Evolutionary conservation across 495 filamentous ascomycete genomes (phyloP), one percentile per base, ranked within the genome.

Genomic region (Penicillium ochrochloron): DNA sequence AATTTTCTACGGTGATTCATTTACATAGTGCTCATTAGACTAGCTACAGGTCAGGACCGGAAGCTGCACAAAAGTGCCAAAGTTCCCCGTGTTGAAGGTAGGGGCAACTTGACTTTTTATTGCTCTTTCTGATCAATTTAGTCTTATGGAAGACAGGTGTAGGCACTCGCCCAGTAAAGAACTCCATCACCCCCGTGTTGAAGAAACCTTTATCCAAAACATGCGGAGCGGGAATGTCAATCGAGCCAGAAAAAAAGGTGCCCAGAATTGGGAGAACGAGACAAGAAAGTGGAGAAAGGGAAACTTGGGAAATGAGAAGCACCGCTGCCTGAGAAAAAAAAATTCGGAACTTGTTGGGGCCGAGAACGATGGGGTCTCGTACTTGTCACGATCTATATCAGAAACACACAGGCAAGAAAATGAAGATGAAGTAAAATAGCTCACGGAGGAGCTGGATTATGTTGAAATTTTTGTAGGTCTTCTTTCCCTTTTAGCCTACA

Each of bases 401-500:
- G 21, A 67, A 65, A 59, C 34, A 34, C 39, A 61, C 62, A 60
- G 37, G 34, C 12, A 61, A 37, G 41, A 62, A 63, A 34, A 15
- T 29, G 59, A 44, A 12, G 65, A 60, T 17, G 37, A 41, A 41
- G 19, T 25, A 57, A 57, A 27, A n/a, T 17, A 57, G 39, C 55
- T 44, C 66, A 61, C 34, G 29, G 42, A 60, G 54, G 61, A 66
- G 51, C 42, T 50, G 60, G 19, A 66, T 65, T 60, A 75, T 74
- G 60, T 75, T 77, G 77, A 75, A 78, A 77, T 17, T n/a, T 75
- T 71, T 70, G 68, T 46, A 51, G 60, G 44, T 69, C 62, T 66
- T 67, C 61, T 70, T 65, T 59, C 65, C 58, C 63, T 70, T 51
- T 56, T n/a, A 52, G 60, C 61, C 60, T 56, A 42, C 46, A 25